phyloP scores from a whole-genome alignment of 208 protist genomes.

The Endotrypanum monterogeii region DNA sequence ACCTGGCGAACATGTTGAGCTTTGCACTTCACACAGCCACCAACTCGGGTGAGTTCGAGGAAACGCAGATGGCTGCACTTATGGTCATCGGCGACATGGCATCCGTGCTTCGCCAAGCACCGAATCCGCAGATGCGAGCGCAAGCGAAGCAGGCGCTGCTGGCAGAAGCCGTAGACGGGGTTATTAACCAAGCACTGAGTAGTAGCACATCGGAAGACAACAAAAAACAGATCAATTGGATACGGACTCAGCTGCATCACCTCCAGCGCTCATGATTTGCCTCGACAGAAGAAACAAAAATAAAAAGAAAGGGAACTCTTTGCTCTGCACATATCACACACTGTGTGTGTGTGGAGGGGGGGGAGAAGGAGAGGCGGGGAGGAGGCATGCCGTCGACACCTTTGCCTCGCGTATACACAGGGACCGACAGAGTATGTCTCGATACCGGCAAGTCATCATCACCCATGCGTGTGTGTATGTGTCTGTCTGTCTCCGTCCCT shows the following conservation, averaged over 20 bases:
- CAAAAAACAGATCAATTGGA: conserved; percentile 72
- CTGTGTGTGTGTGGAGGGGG: not conserved
- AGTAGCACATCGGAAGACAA: conserved; percentile 37
- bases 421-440: no score
- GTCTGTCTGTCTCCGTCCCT: conserved; percentile 1
- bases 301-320: not conserved
- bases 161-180: conserved; percentile 31
- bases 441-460: not conserved
- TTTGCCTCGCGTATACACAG: no score
- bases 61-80: conserved; percentile 62
- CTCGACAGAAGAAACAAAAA: no score
- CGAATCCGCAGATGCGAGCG: conserved; percentile 46
- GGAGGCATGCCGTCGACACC: not conserved
- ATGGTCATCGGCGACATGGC: conserved; percentile 88
- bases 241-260: conserved; percentile 53
- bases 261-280: conserved; percentile 27
- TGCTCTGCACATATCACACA: not conserved
- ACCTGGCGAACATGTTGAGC: conserved; percentile 67
- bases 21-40: conserved; percentile 69
- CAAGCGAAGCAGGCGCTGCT: conserved; percentile 72
- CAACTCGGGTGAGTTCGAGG: conserved; percentile 47
- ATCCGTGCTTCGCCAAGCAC: conserved; percentile 54
- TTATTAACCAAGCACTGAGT: conserved; percentile 37
- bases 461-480: no score
- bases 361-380: not conserved